These are phyloP conservation scores for Extremus antarcticus DNA, from an alignment of 495 filamentous ascomycete species.

Conservation along the genomic window DNA sequence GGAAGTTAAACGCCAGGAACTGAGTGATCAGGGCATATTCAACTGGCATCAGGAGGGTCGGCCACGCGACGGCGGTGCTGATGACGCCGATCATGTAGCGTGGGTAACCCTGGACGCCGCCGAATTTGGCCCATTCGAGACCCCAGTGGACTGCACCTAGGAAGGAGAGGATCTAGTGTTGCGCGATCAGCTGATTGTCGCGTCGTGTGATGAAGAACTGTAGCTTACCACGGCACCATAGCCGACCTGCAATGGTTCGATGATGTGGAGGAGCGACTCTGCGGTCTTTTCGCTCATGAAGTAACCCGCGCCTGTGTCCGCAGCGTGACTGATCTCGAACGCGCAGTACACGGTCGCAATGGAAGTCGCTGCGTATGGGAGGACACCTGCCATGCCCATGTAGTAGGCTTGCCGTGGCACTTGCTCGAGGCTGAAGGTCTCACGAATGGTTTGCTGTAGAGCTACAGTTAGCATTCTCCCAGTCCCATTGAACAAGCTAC, in stretches of 20 bases:
- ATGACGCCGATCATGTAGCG: slow-evolving; percentile 77
- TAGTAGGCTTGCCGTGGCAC: slow-evolving; percentile 74
- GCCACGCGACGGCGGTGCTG: slow-evolving; percentile 83
- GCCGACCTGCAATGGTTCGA: slow-evolving; percentile 86
- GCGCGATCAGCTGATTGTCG: no score
- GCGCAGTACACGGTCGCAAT: slow-evolving; percentile 76
- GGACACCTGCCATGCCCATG: slow-evolving; percentile 76
- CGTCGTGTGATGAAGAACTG: neutral
- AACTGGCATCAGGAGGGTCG: slow-evolving; percentile 73
- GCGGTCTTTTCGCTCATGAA: slow-evolving; percentile 63
- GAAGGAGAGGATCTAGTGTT: slow-evolving; percentile 87
- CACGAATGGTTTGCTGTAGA: slow-evolving; percentile 62
- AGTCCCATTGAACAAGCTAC: neutral
- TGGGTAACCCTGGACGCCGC: slow-evolving; percentile 59
- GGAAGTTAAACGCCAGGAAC: slow-evolving; percentile 75
- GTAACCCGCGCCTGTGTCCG: slow-evolving; percentile 46
- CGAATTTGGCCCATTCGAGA: slow-evolving; percentile 64
- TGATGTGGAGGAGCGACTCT: slow-evolving; percentile 58
- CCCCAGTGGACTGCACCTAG: slow-evolving; percentile 96
- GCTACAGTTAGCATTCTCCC: neutral
- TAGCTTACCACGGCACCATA: slow-evolving; percentile 78
- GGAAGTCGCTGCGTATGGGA: slow-evolving; percentile 86
- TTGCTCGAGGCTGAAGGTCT: slow-evolving; percentile 67
- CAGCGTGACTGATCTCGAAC: slow-evolving; percentile 37
- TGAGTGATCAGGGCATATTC: slow-evolving; percentile 85